These are phyloP conservation scores for Lasiosphaeris hirsuta DNA, from an alignment of 495 filamentous ascomycete species.

Conservation along the genomic window DNA sequence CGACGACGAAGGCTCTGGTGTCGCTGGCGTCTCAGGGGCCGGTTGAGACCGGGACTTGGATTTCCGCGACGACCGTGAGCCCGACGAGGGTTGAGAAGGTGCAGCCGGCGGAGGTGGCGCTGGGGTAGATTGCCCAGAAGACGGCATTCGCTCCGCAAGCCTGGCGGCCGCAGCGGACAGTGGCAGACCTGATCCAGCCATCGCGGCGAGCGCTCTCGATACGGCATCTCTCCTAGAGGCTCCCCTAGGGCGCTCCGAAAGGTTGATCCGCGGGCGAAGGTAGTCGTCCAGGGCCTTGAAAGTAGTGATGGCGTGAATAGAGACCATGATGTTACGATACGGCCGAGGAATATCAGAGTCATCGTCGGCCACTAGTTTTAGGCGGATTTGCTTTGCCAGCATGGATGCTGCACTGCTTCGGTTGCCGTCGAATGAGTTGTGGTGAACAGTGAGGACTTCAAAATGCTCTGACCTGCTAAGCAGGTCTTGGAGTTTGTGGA, in stretches of 20 bases:
- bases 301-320: constrained; percentile 96
- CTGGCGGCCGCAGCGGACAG: constrained; percentile 41
- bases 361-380: constrained; percentile 87
- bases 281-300: constrained; percentile 98
- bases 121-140: constrained; percentile 23
- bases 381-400: constrained; percentile 91
- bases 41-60: constrained; percentile 47
- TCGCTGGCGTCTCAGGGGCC: constrained; percentile 31
- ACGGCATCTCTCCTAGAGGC: constrained; percentile 60
- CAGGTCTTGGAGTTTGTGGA: constrained; percentile 92
- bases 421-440: constrained; percentile 87
- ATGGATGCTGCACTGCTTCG: constrained; percentile 90
- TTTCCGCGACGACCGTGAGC: constrained; percentile 41
- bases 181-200: constrained; percentile 68
- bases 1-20: constrained; percentile 34
- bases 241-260: constrained; percentile 74
- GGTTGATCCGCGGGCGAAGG: constrained; percentile 79
- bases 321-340: constrained; percentile 93
- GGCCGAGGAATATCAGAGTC: constrained; percentile 79
- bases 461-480: constrained; percentile 97
- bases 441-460: constrained; percentile 92
- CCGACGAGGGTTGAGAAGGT: constrained; percentile 38
- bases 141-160: constrained; percentile 40
- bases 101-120: constrained; percentile 34
- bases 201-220: constrained; percentile 65